Evolutionary conservation across 371 early-diverging fungal genomes (phyloP).

Genomic region (Vairimorpha necatrix): DNA sequence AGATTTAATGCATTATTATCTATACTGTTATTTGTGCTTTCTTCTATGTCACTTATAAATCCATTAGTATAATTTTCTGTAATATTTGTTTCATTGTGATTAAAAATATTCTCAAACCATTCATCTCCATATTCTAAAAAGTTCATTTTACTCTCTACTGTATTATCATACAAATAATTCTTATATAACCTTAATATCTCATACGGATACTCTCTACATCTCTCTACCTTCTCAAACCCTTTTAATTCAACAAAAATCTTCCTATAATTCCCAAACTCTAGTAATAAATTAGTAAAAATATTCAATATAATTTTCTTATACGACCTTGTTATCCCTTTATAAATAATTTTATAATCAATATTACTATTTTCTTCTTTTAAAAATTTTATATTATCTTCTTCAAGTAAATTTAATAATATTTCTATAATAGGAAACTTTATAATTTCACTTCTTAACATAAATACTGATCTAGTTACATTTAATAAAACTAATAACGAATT

Average conservation of each 20-base stretch:
- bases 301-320: conserved; percentile 9
- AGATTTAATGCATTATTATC: no score
- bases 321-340: not conserved
- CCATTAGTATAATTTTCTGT: no score
- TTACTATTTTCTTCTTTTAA: not conserved
- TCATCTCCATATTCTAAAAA: not conserved
- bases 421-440: conserved; percentile 29
- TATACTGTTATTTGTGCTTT: no score
- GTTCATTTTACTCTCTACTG: not conserved
- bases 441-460: conserved; percentile 17
- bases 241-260: not conserved
- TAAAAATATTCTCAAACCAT: conserved; percentile 14
- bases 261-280: conserved; percentile 39
- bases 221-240: conserved; percentile 4
- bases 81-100: not conserved
- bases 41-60: no score
- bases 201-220: conserved; percentile 2
- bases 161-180: conserved; percentile 28
- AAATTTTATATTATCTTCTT: not conserved
- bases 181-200: conserved; percentile 20
- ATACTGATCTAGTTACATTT: conserved; percentile 19
- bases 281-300: conserved; percentile 18
- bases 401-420: not conserved
- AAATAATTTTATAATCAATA: not conserved
- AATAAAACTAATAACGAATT: conserved; percentile 5